Percentiles rank a stretch among this genome's conserved stretches.
Evolutionary conservation across 2,329 filamentous ascomycete genomes (phyloP).

Genomic region (Chaetomium sp.): DNA sequence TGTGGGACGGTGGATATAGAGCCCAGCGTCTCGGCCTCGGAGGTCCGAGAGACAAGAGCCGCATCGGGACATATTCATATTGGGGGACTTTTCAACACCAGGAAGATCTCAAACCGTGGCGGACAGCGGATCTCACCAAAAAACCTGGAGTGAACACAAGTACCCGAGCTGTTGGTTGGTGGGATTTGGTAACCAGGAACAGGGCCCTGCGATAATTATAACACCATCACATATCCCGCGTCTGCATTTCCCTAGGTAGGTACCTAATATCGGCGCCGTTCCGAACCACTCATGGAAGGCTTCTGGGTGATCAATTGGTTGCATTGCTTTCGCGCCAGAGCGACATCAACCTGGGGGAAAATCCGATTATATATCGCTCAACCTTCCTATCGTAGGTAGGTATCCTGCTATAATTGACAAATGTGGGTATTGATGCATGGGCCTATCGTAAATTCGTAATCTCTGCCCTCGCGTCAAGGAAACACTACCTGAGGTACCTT

Average conservation of each 20-base stretch:
- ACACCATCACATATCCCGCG: conserved; percentile 4
- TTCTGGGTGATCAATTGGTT: background rate
- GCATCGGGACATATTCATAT: background rate
- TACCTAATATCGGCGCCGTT: conserved; percentile 2
- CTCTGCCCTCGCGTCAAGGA: background rate
- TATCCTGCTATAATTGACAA: conserved; percentile 10
- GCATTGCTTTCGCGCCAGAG: conserved; percentile 16
- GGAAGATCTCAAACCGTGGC: background rate
- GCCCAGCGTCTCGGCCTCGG: background rate
- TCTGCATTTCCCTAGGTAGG: conserved; percentile 8
- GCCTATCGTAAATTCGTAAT: background rate
- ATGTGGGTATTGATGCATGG: conserved; percentile 14
- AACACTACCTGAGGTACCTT: background rate
- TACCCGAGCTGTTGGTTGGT: conserved; percentile 1
- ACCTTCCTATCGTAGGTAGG: too few relatives aligned
- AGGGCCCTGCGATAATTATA: conserved; percentile 5
- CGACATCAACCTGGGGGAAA: background rate
- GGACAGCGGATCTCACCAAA: background rate
- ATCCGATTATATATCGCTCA: conserved; percentile 3
- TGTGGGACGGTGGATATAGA: background rate
- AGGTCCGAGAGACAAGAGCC: background rate
- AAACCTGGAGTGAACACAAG: background rate
- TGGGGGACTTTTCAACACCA: background rate
- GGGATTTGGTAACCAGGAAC: conserved; percentile 6
- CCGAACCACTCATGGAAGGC: conserved; percentile 5